phyloP scores from a whole-genome alignment of 192 early-diverging fungal species.

The Backusella westeae region DNA sequence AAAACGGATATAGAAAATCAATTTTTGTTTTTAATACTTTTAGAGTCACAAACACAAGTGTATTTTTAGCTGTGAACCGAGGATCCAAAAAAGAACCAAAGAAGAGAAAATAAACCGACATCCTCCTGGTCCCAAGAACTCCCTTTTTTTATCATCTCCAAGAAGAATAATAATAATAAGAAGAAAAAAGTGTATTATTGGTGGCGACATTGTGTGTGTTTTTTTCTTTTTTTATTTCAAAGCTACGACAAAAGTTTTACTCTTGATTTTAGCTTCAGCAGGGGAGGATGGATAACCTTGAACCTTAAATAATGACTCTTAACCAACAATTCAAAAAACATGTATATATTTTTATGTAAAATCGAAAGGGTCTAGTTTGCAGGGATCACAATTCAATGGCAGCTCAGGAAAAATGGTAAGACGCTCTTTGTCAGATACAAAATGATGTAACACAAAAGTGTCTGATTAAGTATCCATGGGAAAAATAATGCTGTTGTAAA shows the following conservation, averaged over 20 bases:
- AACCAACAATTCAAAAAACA: neutral
- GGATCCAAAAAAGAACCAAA: neutral
- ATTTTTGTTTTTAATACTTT: neutral
- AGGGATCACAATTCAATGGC: neutral
- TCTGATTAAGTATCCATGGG: neutral
- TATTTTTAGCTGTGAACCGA: neutral
- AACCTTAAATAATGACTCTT: too few species aligned
- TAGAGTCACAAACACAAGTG: neutral
- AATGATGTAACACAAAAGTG: neutral
- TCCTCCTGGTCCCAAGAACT: neutral
- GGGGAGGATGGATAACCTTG: too few species aligned
- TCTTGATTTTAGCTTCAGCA: too few species aligned
- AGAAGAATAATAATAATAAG: neutral
- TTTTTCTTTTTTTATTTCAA: neutral
- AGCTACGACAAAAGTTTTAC: neutral
- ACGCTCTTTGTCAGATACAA: neutral
- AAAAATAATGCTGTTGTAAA: neutral
- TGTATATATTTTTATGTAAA: slow-evolving; percentile 3
- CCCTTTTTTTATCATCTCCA: neutral
- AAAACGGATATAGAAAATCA: too few species aligned
- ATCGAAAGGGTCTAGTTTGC: neutral
- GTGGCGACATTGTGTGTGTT: neutral
- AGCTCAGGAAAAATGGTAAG: neutral
- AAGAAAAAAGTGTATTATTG: neutral
- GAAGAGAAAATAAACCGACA: neutral